phyloP scores from a whole-genome alignment of 2,329 filamentous ascomycete species.

The Penicillium sp. region DNA sequence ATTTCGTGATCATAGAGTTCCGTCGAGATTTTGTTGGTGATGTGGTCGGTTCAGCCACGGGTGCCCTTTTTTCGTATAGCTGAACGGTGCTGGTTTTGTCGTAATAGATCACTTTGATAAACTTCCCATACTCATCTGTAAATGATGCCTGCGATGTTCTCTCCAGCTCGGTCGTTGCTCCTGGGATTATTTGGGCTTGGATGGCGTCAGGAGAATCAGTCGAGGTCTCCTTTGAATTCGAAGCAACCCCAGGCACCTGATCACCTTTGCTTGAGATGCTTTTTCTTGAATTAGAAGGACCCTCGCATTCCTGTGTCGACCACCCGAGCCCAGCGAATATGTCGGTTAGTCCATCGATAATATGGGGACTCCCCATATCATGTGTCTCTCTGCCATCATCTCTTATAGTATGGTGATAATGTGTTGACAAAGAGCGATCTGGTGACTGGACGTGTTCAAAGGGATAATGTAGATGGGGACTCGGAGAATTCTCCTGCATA shows the following conservation, averaged over 20 bases:
- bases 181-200: not conserved
- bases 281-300: not conserved
- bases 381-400: constrained; percentile 1
- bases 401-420: constrained; percentile 1
- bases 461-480: constrained; percentile 1
- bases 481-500: not conserved
- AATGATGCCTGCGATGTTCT: not conserved
- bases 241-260: too few relatives aligned
- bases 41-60: not conserved
- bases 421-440: not conserved
- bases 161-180: not conserved
- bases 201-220: not conserved
- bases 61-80: constrained; percentile 5
- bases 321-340: not conserved
- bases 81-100: not conserved
- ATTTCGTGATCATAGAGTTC: not conserved
- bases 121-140: constrained; percentile 3
- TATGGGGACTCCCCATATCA: not conserved
- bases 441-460: constrained; percentile 7
- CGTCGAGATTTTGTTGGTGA: not conserved
- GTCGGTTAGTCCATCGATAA: not conserved
- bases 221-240: not conserved
- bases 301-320: constrained; percentile 1
- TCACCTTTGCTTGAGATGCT: not conserved
- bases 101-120: constrained; percentile 2